Conservation (phyloP, 31 red algal species). For the Pterothamnion heteromorphum region DNA sequence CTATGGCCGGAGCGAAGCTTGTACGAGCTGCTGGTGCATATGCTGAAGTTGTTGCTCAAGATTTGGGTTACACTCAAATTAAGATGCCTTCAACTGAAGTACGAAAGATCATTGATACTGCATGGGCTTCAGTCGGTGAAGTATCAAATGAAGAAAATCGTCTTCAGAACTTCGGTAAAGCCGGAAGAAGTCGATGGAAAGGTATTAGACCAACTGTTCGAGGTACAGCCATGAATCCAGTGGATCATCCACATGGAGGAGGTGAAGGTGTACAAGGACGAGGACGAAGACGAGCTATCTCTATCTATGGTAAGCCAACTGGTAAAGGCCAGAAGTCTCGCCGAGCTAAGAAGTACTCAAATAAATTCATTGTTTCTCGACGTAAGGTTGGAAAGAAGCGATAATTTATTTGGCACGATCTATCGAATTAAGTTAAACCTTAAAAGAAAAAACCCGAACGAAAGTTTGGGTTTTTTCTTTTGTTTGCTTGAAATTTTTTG, state of each 20-base stretch:
- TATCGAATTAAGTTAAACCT: too few relatives aligned
- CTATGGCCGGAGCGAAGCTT: slow-evolving; percentile 67
- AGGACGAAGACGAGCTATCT: slow-evolving; percentile 64
- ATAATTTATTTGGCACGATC: too few relatives aligned
- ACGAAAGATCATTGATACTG: slow-evolving; percentile 66
- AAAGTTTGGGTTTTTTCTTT: too few relatives aligned
- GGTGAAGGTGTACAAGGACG: slow-evolving; percentile 77
- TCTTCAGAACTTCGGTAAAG: slow-evolving; percentile 87
- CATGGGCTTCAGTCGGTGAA: slow-evolving; percentile 82
- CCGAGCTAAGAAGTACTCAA: not conserved
- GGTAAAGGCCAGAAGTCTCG: not conserved
- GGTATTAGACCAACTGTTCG: slow-evolving; percentile 80
- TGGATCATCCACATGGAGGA: slow-evolving; percentile 98
- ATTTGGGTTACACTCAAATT: slow-evolving; percentile 62
- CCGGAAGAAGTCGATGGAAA: slow-evolving; percentile 81
- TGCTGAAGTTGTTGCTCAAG: slow-evolving; percentile 66
- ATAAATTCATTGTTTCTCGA: not conserved
- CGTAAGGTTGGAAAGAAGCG: not conserved
- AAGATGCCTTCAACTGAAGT: slow-evolving; percentile 78
- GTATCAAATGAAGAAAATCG: slow-evolving; percentile 91
- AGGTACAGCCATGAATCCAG: slow-evolving; percentile 96
- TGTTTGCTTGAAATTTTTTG: too few relatives aligned
- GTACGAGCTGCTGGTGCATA: slow-evolving; percentile 82
- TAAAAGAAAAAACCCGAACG: too few relatives aligned
- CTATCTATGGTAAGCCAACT: slow-evolving; percentile 84